Base-by-base conservation (phyloP, 192 early-diverging fungal species). In the Pilobolus umbonatus region DNA sequence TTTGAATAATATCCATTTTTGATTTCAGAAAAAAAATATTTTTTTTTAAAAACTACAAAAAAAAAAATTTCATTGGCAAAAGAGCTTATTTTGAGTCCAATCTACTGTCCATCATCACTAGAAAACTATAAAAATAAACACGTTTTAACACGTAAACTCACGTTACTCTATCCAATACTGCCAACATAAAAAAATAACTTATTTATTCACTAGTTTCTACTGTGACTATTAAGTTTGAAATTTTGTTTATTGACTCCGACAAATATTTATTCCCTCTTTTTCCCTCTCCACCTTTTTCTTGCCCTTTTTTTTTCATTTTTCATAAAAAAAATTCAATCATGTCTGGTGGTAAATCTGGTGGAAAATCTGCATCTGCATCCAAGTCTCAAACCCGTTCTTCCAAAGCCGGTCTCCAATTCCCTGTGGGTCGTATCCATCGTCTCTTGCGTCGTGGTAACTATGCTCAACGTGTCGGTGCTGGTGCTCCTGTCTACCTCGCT, bases 391-490 rank as follows among this genome's bases (percentile, higher is more conserved):
- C 88, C 38, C 80, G 88, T 52, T 92, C 88, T 22, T 67, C 79
- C 62, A 82, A 85, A 65, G 91, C 91, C 60, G 91, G 91, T 71
- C 86, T 93, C 52, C 86, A 88, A 69, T 93, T 93, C 85, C 91
- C 89, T 55, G 88, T 91, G 57, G 89, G 90, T 66, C 82, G 53
- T 40, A 55, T 55, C 24, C 53, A 42, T 36, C 53, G 53, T 55
- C 22, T 42, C 1, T 25, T 55, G 10, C 53, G 53, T 42, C 36
- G 38, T 29, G 53, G 25, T 42, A 42, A 42, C 38, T 42, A 42
- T 28, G 19, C 53, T 5, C 53, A 84, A 57, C 83, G 90, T 73
- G 81, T 92, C 48, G 90, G 86, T 67, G 87, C 86, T 51, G 89
- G 88, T 67, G 88, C 91, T 25, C 91, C 91, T 62, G 91, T 93